A percentile compares a stretch with the other conserved stretches of the same genome.
Conservation (phyloP, 1,139 yeast genomes). For the Suhomyces maxii region DNA sequence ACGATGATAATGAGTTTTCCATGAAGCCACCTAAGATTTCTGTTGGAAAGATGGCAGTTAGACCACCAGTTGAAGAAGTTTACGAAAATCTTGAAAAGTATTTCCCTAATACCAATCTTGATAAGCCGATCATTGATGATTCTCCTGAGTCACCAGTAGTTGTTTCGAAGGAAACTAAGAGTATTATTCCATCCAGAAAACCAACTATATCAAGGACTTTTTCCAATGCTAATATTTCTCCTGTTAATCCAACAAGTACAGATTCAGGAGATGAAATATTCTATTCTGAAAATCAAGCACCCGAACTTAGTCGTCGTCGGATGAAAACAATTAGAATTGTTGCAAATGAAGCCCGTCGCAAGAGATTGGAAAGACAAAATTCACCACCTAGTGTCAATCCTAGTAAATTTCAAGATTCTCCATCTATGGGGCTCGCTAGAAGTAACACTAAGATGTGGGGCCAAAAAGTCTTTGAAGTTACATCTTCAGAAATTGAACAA, state of each 20-base stretch:
- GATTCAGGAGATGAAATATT: slow-evolving; percentile 38
- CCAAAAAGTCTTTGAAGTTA: slow-evolving; percentile 86
- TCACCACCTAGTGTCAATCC: slow-evolving; percentile 71
- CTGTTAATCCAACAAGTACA: slow-evolving; percentile 24
- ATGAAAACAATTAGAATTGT: slow-evolving; percentile 90
- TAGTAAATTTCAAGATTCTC: slow-evolving; percentile 77
- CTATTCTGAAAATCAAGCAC: slow-evolving; percentile 32
- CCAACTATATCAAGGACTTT: slow-evolving; percentile 49
- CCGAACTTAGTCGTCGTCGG: slow-evolving; percentile 40
- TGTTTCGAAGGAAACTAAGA: slow-evolving; percentile 1
- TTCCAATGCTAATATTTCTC: slow-evolving; percentile 49
- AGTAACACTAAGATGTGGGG: slow-evolving; percentile 98
- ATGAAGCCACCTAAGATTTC: slow-evolving; percentile 21
- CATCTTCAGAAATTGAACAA: slow-evolving; percentile 63
- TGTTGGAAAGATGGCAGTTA: slow-evolving; percentile 44
- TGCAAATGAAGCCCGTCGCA: slow-evolving; percentile 80
- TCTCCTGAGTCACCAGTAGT: slow-evolving; percentile 59
- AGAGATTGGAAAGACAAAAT: slow-evolving; percentile 42
- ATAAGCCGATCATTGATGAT: slow-evolving; percentile 86
- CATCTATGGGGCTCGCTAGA: slow-evolving; percentile 48
- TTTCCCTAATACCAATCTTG: slow-evolving; percentile 91
- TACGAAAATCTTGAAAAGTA: slow-evolving; percentile 88
- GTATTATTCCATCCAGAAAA: slow-evolving; percentile 18
- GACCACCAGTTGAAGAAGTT: slow-evolving; percentile 94
- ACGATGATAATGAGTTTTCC: slow-evolving; percentile 24